A percentile compares a stretch with the other conserved stretches of the same genome.
Evolutionary conservation across 139 green algal genomes (phyloP).

Genomic region (Desmodesmus armatus): DNA sequence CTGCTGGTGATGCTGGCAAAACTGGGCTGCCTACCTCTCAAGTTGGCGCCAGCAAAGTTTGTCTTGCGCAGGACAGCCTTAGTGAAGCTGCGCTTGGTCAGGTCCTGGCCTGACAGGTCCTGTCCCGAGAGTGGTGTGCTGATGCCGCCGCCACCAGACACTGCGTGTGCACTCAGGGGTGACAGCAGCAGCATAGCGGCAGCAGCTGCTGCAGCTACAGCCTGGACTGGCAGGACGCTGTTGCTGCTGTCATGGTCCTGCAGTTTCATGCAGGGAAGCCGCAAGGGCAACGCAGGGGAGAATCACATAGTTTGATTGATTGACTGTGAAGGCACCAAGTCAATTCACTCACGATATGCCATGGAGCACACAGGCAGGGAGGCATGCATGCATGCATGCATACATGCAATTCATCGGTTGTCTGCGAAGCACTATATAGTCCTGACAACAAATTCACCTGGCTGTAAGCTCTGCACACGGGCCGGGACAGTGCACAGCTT

Average conservation of each 20-base stretch:
- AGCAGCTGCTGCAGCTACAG: background rate
- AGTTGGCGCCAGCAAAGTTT: constrained; percentile 73
- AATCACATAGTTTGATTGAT: background rate
- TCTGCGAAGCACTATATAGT: too few relatives aligned
- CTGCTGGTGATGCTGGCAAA: background rate
- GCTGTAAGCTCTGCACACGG: too few relatives aligned
- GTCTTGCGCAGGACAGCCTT: constrained; percentile 78
- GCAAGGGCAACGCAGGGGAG: background rate
- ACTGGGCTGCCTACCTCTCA: constrained; percentile 47
- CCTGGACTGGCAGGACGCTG: background rate
- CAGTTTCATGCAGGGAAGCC: background rate
- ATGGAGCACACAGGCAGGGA: background rate
- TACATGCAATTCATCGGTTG: background rate
- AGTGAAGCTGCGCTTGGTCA: constrained; percentile 66
- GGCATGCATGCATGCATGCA: background rate
- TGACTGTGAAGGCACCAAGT: too few relatives aligned
- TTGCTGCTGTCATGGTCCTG: background rate
- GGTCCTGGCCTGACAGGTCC: constrained; percentile 60
- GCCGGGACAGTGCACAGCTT: background rate
- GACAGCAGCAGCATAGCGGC: constrained; percentile 28
- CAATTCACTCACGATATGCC: constrained; percentile 1
- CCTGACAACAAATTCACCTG: too few relatives aligned
- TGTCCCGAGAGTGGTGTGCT: constrained; percentile 37
- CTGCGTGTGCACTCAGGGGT: constrained; percentile 16
- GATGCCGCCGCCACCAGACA: constrained; percentile 52